Conservation (phyloP, 2,329 filamentous ascomycete genomes). For the Chaetomium olivaceum region DNA sequence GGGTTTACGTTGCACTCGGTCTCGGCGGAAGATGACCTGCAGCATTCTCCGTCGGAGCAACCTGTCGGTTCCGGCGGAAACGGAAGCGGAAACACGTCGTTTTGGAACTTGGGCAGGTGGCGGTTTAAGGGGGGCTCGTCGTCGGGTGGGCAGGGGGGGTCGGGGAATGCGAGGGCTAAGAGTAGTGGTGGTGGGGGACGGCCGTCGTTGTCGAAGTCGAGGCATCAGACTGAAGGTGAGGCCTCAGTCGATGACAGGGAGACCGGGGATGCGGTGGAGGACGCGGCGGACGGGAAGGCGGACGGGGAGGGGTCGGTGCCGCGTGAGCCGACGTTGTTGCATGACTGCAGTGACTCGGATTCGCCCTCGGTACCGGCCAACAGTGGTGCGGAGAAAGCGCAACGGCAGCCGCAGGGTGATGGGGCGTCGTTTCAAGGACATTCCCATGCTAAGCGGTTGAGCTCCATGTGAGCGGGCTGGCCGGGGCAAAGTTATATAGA, state of each 20-base stretch:
- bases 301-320: slow-evolving; percentile 12
- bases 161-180: slow-evolving; percentile 2
- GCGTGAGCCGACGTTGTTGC: not conserved
- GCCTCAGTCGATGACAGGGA: not conserved
- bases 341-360: not conserved
- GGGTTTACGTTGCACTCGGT: slow-evolving; percentile 54
- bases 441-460: not conserved
- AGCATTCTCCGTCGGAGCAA: slow-evolving; percentile 21
- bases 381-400: not conserved
- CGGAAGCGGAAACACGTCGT: slow-evolving; percentile 39
- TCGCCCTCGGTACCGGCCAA: not conserved
- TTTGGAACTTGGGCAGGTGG: slow-evolving; percentile 62
- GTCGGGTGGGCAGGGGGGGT: slow-evolving; percentile 31
- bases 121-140: slow-evolving; percentile 36
- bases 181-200: slow-evolving; percentile 24
- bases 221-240: slow-evolving; percentile 11
- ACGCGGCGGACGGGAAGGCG: not conserved
- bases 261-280: slow-evolving; percentile 14
- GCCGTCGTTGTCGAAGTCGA: slow-evolving; percentile 31
- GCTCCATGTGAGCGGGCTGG: not conserved
- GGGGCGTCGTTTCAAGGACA: not conserved
- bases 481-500: not conserved
- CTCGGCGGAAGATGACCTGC: slow-evolving; percentile 44
- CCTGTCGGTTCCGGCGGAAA: not conserved
- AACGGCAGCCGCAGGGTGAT: not conserved